Evolutionary conservation across 2,329 filamentous ascomycete species (phyloP), one percentile per base, ranked within the genome.

Genomic region (Fusarium abutilonis): DNA sequence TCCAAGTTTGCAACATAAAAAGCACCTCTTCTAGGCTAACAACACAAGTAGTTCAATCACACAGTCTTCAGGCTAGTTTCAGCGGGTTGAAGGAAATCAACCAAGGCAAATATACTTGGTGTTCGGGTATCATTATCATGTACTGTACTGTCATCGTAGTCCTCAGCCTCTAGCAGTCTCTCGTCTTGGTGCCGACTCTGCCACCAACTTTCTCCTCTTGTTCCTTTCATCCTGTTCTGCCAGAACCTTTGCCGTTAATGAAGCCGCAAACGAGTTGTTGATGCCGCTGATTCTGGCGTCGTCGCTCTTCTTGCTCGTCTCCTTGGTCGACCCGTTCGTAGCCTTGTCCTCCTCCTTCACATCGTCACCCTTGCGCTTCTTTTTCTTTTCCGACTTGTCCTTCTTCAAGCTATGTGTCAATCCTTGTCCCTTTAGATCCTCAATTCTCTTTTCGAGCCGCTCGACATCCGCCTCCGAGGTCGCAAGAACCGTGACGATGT

Each of bases 341-440:
- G 90, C 90, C 8, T 68, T 59, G 6, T 62, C 70, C 6, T 72
- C 72, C 4, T 74, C 73, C 17, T 76, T 74, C 2, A 71, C 52
- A 9, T 77, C 77, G 9, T 75, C 74, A 1, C 75, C 76, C 47
- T 76, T 82, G 78, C 93, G 92, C 76, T 92, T 89, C 76, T 92
- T 89, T 78, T 92, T 93, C 64, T 79, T 76, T 14, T 76, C 77
- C 19, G 77, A 77, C 73, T 85, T 86, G 61, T 86, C 88, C 75
- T 97, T 97, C 78, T 97, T 98, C 32, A 98, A 77, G 1, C 89
- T 92, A 74, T 99, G 95, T 2, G 93, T 87, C 23, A 98, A 80
- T 0, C 92, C 91, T 28, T 86, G 83, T 4, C 88, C 84, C 41
- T 83, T 85, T 13, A 99, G 78, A n/a, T 81, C 86, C 41, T 89